Base-by-base conservation (phyloP, 2,329 filamentous ascomycete species). In the Talaromyces sp. region DNA sequence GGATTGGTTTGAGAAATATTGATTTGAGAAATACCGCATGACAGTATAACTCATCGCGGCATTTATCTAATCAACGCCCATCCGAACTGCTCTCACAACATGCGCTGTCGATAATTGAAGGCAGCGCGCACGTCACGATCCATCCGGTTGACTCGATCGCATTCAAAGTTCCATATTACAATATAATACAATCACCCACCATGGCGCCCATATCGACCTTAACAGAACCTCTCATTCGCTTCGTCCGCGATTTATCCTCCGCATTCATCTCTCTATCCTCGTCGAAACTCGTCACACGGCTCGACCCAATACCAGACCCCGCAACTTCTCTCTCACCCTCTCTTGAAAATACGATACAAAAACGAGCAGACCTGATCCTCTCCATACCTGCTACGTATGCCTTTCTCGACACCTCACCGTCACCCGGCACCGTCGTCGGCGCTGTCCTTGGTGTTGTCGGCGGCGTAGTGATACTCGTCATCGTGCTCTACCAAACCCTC, bases 371-470 rank as follows among this genome's bases (percentile, higher is more conserved):
- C 66, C 69, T 69, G 63, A 75, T 78, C 60, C 69, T 79, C 69
- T 79, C 86, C 67, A 87, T 90, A 69, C 87, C 87, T 1, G 83
- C 85, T 31, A 86, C 86, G 69, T 90, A 90, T 75, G 80, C 82
- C 54, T 79, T 80, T 61, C 77, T 86, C 39, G 76, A 84, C 72
- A 71, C 77, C 31, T 83, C 85, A 6, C 86, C 86, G 0, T 56
- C 80, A 0, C 83, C 87, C 0, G 87, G 85, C 62, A 82, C 83
- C 45, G 83, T 89, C 1, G 86, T 82, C 10, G 87, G 87, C 63
- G 88, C 89, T 65, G 83, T 79, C 67, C 73, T 85, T 71, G 69
- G 82, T 74, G 70, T 72, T 66, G 76, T 84, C 57, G 79, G 75
- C 33, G 85, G 81, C 61, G 84, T 87, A 72, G 72, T 87, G 37